Conservation (phyloP, 2,329 filamentous ascomycete genomes). For the Venturia effusa region DNA sequence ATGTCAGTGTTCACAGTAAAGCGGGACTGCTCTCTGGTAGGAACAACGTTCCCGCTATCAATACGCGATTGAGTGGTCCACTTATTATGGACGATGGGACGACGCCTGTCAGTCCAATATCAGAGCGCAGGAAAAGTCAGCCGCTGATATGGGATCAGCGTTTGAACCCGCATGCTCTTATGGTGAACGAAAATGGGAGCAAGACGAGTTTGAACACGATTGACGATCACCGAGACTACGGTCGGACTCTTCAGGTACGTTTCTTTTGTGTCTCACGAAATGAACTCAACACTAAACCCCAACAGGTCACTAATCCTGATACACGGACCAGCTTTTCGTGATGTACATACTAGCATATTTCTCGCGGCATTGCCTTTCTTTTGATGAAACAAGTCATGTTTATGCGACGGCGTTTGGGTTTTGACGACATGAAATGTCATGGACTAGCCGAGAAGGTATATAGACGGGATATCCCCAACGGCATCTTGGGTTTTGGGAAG, state of each 20-base stretch:
- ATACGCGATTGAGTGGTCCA: conserved; percentile 18
- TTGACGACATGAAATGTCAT: not conserved
- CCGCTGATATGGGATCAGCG: conserved; percentile 38
- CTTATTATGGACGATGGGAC: conserved; percentile 12
- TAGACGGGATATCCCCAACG: not conserved
- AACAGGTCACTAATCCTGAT: conserved; percentile 13
- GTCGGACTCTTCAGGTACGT: conserved; percentile 34
- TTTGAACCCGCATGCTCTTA: conserved; percentile 36
- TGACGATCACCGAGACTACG: conserved; percentile 37
- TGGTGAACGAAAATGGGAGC: conserved; percentile 35
- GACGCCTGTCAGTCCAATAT: conserved; percentile 20
- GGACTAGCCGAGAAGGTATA: not conserved
- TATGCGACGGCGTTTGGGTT: conserved; percentile 4
- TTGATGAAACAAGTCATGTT: conserved; percentile 6
- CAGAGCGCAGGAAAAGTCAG: conserved; percentile 29
- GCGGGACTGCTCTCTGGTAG: conserved; percentile 28
- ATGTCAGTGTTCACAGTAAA: conserved; percentile 38
- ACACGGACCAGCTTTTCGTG: conserved; percentile 5
- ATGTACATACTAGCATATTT: not conserved
- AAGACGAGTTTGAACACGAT: conserved; percentile 35
- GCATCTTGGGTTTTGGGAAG: not conserved
- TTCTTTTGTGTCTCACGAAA: not conserved
- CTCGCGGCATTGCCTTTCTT: not conserved
- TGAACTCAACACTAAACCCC: not conserved
- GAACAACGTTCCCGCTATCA: conserved; percentile 12